Evolutionary conservation across 176 grass and related monocot genomes (phyloP).

Genomic region (Hordeum marinum): DNA sequence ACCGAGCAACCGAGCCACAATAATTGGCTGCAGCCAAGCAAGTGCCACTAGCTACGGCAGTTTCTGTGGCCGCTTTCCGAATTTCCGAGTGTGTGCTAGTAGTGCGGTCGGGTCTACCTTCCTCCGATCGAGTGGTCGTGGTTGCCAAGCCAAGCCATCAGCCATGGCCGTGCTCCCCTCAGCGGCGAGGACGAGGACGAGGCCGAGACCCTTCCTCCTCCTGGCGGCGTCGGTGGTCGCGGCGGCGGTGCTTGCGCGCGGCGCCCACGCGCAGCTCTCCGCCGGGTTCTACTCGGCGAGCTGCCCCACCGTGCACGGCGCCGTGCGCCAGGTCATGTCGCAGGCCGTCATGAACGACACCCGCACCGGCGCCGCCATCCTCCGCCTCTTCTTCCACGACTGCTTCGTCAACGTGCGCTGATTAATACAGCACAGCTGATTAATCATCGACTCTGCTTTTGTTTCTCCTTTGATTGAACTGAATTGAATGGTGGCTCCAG

Average conservation of each 20-base stretch:
- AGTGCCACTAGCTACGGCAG: not conserved
- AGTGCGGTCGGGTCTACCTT: not conserved
- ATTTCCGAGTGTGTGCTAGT: not conserved
- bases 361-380: slow-evolving; percentile 51
- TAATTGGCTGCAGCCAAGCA: not conserved
- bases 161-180: not conserved
- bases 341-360: slow-evolving; percentile 41
- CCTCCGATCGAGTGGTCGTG: not conserved
- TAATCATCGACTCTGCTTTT: not conserved
- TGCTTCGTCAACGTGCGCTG: slow-evolving; percentile 80
- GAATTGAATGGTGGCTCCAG: slow-evolving; percentile 3
- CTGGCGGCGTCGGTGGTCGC: not conserved
- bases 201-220: not conserved
- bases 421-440: not conserved
- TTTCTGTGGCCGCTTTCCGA: not conserved
- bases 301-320: slow-evolving; percentile 36
- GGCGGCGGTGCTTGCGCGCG: not conserved
- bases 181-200: not conserved
- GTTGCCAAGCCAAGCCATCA: not conserved
- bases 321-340: slow-evolving; percentile 53
- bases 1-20: not conserved
- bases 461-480: not conserved
- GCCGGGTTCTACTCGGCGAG: slow-evolving; percentile 47
- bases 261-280: slow-evolving; percentile 26
- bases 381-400: slow-evolving; percentile 98